phyloP scores from a whole-genome alignment of 768 basidiomycete species.

The Suillus plorans region DNA sequence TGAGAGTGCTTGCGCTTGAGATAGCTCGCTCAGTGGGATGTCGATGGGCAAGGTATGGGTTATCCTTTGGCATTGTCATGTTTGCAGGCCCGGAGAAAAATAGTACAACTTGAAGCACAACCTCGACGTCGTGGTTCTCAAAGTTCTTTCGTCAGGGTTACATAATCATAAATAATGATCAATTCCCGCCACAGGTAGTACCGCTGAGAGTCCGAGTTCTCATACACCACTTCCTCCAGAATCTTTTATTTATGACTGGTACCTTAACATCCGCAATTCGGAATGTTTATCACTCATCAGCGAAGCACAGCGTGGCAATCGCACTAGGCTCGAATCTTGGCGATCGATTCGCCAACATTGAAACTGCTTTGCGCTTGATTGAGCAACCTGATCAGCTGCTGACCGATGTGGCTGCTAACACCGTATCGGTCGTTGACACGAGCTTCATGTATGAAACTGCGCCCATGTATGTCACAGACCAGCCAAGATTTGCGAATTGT shows the following conservation, averaged over 20 bases:
- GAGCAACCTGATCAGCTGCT: constrained; percentile 46
- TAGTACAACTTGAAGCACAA: not conserved
- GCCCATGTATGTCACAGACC: constrained; percentile 95
- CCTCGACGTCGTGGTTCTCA: not conserved
- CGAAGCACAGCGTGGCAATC: constrained; percentile 51
- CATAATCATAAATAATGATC: not conserved
- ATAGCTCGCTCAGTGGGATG: constrained; percentile 25
- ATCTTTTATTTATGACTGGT: not conserved
- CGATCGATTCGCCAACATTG: constrained; percentile 81
- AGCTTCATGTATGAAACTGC: constrained; percentile 92
- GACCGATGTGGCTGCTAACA: constrained; percentile 19
- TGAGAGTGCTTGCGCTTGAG: not conserved
- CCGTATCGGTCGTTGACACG: constrained; percentile 59
- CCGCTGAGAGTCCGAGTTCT: no score
- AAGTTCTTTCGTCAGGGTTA: not conserved
- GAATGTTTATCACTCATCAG: not conserved
- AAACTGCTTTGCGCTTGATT: constrained; percentile 69
- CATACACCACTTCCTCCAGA: not conserved
- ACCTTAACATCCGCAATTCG: not conserved
- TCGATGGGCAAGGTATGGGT: constrained; percentile 56
- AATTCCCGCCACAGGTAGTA: no score
- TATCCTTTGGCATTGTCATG: constrained; percentile 30
- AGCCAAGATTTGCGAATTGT: constrained; percentile 86
- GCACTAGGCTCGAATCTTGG: constrained; percentile 92
- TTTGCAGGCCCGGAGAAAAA: not conserved